Evolutionary conservation across 192 early-diverging fungal species (phyloP).

Genomic region (Backusella liffmaniae): DNA sequence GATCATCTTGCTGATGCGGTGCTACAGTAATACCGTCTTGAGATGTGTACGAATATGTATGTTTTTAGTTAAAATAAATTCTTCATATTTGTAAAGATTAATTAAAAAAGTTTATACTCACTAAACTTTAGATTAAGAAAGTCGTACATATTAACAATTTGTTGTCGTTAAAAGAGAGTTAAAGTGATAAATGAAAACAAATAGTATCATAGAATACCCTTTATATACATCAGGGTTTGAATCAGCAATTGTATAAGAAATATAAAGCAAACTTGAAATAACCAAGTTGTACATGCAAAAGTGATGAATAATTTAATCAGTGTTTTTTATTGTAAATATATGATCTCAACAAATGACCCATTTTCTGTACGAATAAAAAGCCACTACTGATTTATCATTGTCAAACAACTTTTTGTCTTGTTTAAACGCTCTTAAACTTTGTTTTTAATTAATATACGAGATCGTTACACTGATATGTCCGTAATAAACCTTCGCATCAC

Average conservation of each 20-base stretch:
- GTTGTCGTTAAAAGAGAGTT: not conserved
- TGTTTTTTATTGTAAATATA: too few species aligned
- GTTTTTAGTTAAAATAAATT: not conserved
- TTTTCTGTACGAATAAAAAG: not conserved
- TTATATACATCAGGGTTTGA: not conserved
- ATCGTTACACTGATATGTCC: not conserved
- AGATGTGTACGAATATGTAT: not conserved
- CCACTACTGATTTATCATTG: not conserved
- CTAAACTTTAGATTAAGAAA: not conserved
- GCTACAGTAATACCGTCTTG: not conserved
- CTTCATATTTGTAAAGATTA: not conserved
- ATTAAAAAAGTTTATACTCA: not conserved
- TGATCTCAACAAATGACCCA: not conserved
- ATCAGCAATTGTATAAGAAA: not conserved
- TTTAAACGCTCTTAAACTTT: not conserved
- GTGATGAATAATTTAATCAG: not conserved
- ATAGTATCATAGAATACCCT: not conserved
- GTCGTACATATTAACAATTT: not conserved
- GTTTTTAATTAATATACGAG: not conserved
- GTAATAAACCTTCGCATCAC: not conserved
- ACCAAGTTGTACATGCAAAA: not conserved
- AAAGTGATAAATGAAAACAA: too few species aligned
- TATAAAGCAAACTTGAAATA: not conserved
- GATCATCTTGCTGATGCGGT: not conserved
- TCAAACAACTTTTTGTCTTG: not conserved